Evolutionary conservation across 176 grass and related monocot species (phyloP).

Genomic region (Miscanthus lutarioriparius): DNA sequence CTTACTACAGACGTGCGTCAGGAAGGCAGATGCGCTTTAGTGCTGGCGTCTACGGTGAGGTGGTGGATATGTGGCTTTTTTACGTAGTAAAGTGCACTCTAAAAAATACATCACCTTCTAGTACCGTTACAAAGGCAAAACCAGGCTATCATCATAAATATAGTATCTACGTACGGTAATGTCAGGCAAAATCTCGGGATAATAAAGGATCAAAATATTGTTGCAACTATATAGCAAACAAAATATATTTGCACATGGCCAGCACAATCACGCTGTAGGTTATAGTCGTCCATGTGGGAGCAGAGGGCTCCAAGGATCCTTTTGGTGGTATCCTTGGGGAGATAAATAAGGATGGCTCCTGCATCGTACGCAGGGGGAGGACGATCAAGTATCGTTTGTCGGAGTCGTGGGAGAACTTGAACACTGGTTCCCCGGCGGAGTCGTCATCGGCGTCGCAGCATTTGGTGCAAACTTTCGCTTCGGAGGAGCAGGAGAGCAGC

Average conservation of each 20-base stretch:
- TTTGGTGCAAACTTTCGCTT: not conserved
- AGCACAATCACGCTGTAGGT: not conserved
- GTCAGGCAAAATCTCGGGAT: too few relatives aligned
- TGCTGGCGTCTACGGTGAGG: too few relatives aligned
- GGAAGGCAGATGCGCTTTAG: too few relatives aligned
- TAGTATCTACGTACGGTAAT: too few relatives aligned
- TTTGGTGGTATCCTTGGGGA: not conserved
- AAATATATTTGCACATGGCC: not conserved
- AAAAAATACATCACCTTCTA: too few relatives aligned
- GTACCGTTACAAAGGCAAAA: too few relatives aligned
- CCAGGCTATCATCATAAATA: too few relatives aligned
- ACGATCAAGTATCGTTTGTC: not conserved
- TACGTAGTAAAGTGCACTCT: too few relatives aligned
- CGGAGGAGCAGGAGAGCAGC: not conserved
- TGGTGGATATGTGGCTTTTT: too few relatives aligned
- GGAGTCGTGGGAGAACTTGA: not conserved
- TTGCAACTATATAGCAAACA: not conserved
- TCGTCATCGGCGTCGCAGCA: not conserved
- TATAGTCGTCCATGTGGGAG: not conserved
- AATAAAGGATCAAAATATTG: not conserved
- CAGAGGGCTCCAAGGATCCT: not conserved
- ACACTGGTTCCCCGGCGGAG: too few relatives aligned
- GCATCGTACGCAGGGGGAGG: not conserved
- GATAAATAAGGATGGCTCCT: not conserved
- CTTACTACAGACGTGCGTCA: too few relatives aligned